Evolutionary conservation across 2,329 filamentous ascomycete species (phyloP).

Genomic region (Colletotrichum siamense): DNA sequence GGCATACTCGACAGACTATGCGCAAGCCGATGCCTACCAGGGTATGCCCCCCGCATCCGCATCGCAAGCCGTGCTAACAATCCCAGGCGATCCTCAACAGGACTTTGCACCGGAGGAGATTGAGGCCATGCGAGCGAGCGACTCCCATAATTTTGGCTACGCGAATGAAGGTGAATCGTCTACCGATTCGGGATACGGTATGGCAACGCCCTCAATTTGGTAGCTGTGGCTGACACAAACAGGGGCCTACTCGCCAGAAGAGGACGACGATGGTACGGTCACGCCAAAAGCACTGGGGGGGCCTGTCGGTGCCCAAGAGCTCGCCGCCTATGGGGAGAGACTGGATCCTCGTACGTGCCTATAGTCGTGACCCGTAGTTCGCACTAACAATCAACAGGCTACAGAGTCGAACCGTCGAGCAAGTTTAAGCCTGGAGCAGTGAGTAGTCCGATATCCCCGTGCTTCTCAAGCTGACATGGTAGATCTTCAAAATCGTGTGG

Average conservation of each 20-base stretch:
- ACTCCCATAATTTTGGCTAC: neutral
- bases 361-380: neutral
- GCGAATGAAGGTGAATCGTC: conserved; percentile 1
- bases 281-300: conserved; percentile 14
- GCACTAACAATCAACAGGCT: conserved; percentile 35
- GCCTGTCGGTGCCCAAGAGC: conserved; percentile 2
- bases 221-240: neutral
- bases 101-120: neutral
- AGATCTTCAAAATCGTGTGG: conserved; percentile 64
- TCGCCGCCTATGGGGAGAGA: neutral
- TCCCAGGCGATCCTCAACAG: neutral
- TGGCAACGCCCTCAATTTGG: neutral
- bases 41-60: neutral
- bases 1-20: neutral
- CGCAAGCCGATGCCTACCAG: neutral
- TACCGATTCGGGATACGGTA: conserved; percentile 14
- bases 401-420: conserved; percentile 41
- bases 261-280: conserved; percentile 30
- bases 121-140: neutral
- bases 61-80: neutral
- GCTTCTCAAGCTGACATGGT: neutral
- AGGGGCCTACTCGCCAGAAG: conserved; percentile 20
- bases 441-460: conserved; percentile 9
- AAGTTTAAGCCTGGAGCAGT: conserved; percentile 48
- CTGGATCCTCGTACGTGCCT: conserved; percentile 42